Conservation (phyloP, 768 basidiomycete genomes). For the Psilocybe cyanescens region DNA sequence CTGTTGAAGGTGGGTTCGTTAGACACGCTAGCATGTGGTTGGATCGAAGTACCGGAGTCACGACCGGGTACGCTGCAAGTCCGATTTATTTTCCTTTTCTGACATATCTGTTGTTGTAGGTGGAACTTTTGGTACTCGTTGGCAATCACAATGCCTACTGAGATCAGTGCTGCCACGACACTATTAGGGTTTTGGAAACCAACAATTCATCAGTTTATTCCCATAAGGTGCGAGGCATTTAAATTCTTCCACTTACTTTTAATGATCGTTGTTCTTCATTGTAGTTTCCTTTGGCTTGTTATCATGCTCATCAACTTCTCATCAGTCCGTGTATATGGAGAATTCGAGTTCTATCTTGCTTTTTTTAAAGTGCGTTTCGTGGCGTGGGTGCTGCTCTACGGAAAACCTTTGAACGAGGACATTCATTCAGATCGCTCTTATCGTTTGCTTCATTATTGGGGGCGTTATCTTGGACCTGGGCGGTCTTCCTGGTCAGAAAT, state of each 20-base stretch:
- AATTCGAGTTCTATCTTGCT: slow-evolving; percentile 61
- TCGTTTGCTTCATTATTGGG: slow-evolving; percentile 36
- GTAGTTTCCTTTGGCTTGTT: slow-evolving; percentile 33
- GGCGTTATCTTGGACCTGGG: slow-evolving; percentile 53
- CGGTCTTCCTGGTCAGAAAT: slow-evolving; percentile 46
- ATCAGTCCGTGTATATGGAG: slow-evolving; percentile 52
- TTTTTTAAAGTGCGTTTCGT: slow-evolving; percentile 25
- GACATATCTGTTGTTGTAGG: slow-evolving; percentile 9
- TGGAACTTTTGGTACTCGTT: slow-evolving; percentile 49
- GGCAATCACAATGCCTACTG: slow-evolving; percentile 48
- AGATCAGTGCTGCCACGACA: slow-evolving; percentile 56
- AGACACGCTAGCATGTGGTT: slow-evolving; percentile 55
- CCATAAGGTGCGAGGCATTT: slow-evolving; percentile 25
- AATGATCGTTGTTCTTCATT: background rate
- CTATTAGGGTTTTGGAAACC: slow-evolving; percentile 44
- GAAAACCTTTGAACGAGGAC: slow-evolving; percentile 21
- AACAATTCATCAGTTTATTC: slow-evolving; percentile 23
- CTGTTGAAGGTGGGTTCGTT: slow-evolving; percentile 58
- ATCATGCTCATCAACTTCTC: slow-evolving; percentile 40
- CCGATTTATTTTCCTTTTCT: background rate
- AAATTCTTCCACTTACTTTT: background rate
- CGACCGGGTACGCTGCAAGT: slow-evolving; percentile 26
- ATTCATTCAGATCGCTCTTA: slow-evolving; percentile 44
- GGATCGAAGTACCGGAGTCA: slow-evolving; percentile 39
- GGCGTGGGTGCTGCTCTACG: background rate